Conservation (phyloP, 495 filamentous ascomycete species). For the Tirmania nivea region DNA sequence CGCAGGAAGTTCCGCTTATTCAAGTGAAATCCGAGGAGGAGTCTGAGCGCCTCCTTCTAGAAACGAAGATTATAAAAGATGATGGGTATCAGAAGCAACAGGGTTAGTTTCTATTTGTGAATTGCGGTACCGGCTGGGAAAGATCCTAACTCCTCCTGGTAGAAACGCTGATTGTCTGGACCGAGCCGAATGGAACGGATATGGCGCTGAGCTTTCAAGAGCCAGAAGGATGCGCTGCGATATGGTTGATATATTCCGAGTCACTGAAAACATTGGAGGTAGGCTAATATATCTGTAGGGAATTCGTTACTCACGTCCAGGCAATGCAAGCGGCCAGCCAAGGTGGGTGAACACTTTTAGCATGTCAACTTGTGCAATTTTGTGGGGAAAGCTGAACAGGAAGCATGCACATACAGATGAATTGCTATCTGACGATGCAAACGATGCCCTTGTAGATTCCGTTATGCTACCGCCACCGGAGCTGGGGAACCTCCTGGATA, state of each 20-base stretch:
- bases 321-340: constrained; percentile 29
- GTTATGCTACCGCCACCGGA: constrained; percentile 58
- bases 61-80: constrained; percentile 78
- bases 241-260: constrained; percentile 39
- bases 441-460: constrained; percentile 26
- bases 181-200: constrained; percentile 62
- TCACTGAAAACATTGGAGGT: too few species aligned
- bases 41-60: constrained; percentile 56
- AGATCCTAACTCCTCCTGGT: constrained; percentile 6
- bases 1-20: constrained; percentile 62
- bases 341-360: constrained; percentile 10
- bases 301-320: constrained; percentile 74
- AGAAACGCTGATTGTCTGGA: constrained; percentile 97
- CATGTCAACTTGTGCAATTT: background rate
- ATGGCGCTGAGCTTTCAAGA: constrained; percentile 99
- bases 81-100: constrained; percentile 98
- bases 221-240: constrained; percentile 74
- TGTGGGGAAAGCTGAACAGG: constrained; percentile 2
- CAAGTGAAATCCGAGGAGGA: constrained; percentile 86
- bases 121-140: background rate
- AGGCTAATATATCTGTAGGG: constrained; percentile 31
- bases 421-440: constrained; percentile 62
- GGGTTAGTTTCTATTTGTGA: constrained; percentile 33
- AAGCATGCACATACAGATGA: constrained; percentile 37
- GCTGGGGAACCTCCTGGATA: constrained; percentile 56